Evolutionary conservation across 192 early-diverging fungal genomes (phyloP), one percentile per base, ranked within the genome.

Genomic region (Radiomyces spectabilis): DNA sequence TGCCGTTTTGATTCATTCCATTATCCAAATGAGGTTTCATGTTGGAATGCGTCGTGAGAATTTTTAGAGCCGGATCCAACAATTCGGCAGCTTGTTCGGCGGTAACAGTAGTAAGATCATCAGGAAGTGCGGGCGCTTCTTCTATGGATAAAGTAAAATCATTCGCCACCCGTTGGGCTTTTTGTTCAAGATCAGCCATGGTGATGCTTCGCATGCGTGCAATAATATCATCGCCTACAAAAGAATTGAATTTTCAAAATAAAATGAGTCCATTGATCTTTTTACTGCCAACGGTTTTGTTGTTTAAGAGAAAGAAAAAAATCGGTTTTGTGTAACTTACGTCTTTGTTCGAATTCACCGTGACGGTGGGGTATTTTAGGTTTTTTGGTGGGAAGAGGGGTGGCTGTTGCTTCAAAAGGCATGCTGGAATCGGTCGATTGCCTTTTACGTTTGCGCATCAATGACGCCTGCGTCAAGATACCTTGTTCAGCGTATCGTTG

Each of bases 1-100:
- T 70, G 24, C 68, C 68, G 16, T 70, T 70, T 48, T 70, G 68
- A 51, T 70, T 70, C 68, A 70, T 70, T 16, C 68, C 68, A 25
- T 70, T 70, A 30, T 64, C 68, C 26, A 64, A 30, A 52, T 70
- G 68, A 1, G 68, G 68, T 40, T 70, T 70, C 61, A 64, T 54
- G 37, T 64, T 70, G 19, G 57, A 53, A 31, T 63, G 62, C 2
- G 26, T 16, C 0, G 57, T 60, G 3, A 70, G 47, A 6, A 64
- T 55, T 3, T 37, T 30, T 2, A 64, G 32, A 37, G 61, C 41
- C 7, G 61, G 68, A 24, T 55, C 53, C 15, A 70, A 22, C 13
- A 50, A 51, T 35, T 68, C 59, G 2, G 46, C 41, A 33, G 44
- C 41, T n/a, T 45, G 22, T 43, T 60, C 58, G 6, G 47, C 24